Evolutionary conservation across 306 rosid species (phyloP), one percentile per base, ranked within the genome.

Genomic region (Sophora flavescens): DNA sequence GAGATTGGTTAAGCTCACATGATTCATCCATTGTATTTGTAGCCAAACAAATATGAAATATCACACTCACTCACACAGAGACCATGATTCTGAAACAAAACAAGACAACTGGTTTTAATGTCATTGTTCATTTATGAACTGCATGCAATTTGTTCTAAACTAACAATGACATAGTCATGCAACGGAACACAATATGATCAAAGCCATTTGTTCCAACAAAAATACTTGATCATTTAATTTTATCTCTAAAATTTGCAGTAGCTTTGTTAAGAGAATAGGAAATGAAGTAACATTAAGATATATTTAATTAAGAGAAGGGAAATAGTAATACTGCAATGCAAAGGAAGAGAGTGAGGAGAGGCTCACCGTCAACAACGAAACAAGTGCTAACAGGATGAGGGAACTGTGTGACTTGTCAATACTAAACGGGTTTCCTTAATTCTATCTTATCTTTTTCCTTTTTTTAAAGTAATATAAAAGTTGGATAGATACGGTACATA

Each of bases 1-100:
- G 74, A 56, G 67, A 60, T 63, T 74, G 66, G 32, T 50, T 10
- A 66, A 66, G 74, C 70, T 69, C 76, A 61, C 65, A 47, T 22
- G 70, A 56, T 32, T 51, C 70, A 41, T 28, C 83, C 86, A 64
- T 75, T 68, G 52, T 64, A 45, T 39, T 7, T 39, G 44, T 6
- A 6, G 56, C 74, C 16, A 32, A 8, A 30, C 33, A 45, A 16
- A 63, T 33, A 51, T 32, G 44, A 45, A 16, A 63, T 33, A 51
- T 32, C 38, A 45, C 10, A 18, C 6, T 39, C 2, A 39, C 44
- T 6, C 44, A 70, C 44, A 42, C 13, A 65, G 53, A 56, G 38
- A 58, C 11, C 35, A 52, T 67, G 69, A 26, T 15, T 41, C 63
- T 61, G 71, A 56, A 58, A 52, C 15, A 60, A 52, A 72, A 59